phyloP scores from a whole-genome alignment of 495 filamentous ascomycete species.

The Penicillium ucsense region DNA sequence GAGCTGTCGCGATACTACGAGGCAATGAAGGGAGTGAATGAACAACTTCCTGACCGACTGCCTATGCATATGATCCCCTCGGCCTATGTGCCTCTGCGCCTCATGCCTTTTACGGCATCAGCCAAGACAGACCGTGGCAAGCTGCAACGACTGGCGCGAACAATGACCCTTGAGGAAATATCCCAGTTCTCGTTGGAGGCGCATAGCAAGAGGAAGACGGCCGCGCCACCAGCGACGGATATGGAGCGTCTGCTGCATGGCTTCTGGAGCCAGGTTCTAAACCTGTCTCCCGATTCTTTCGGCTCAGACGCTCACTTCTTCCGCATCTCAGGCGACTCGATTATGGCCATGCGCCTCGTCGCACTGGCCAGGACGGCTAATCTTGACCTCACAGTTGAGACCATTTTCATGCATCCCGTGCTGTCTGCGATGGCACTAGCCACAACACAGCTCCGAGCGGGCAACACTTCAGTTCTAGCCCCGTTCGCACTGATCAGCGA shows the following conservation, averaged over 20 bases:
- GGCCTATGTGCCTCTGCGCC: constrained; percentile 22
- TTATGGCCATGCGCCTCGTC: neutral
- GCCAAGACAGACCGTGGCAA: constrained; percentile 26
- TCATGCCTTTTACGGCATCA: constrained; percentile 23
- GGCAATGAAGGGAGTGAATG: too few species aligned
- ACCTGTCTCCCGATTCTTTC: neutral
- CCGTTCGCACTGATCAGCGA: neutral
- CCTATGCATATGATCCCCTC: constrained; percentile 26
- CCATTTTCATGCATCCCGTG: neutral
- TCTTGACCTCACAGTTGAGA: neutral
- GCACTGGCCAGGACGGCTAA: neutral
- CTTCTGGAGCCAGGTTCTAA: neutral
- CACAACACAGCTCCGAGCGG: neutral
- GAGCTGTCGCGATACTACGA: neutral
- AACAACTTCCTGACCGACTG: neutral
- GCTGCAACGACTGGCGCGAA: neutral
- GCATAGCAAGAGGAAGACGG: neutral
- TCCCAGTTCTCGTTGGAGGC: neutral
- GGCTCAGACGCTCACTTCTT: neutral
- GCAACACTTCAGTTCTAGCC: too few species aligned
- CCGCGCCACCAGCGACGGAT: neutral
- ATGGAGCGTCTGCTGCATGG: neutral
- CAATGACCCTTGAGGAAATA: neutral
- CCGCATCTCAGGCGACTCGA: neutral
- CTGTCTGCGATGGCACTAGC: neutral